Evolutionary conservation across 331 rosid genomes (phyloP).

Genomic region (Saraca asoca): DNA sequence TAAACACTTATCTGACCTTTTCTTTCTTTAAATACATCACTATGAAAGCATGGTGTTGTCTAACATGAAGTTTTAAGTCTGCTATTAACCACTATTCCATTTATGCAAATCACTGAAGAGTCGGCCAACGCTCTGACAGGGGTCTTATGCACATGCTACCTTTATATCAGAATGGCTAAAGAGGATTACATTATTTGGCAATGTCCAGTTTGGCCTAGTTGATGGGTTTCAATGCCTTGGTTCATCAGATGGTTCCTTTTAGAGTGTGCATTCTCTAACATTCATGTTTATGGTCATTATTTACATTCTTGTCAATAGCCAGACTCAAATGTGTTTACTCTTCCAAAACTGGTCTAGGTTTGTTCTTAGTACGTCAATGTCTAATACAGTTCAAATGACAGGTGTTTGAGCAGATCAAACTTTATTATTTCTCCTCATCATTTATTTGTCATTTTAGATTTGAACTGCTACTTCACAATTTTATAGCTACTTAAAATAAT

Average conservation of each 20-base stretch:
- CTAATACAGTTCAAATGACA: too few relatives aligned
- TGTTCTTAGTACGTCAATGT: too few relatives aligned
- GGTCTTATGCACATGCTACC: neutral
- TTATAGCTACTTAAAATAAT: constrained; percentile 32
- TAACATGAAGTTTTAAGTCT: too few relatives aligned
- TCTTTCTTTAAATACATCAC: too few relatives aligned
- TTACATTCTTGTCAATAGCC: neutral
- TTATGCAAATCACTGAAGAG: neutral
- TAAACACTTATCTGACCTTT: too few relatives aligned
- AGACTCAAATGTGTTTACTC: too few relatives aligned
- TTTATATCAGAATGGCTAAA: neutral
- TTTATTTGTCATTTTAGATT: constrained; percentile 8
- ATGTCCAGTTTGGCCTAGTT: neutral
- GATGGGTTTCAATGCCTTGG: neutral
- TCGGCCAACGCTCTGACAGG: neutral
- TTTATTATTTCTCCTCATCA: neutral
- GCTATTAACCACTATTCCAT: neutral
- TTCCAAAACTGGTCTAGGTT: too few relatives aligned
- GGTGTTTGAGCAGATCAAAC: too few relatives aligned
- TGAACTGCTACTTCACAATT: constrained; percentile 11
- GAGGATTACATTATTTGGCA: neutral
- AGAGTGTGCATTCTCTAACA: neutral
- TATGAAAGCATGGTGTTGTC: too few relatives aligned
- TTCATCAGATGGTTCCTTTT: neutral
- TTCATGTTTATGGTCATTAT: neutral